phyloP scores from a whole-genome alignment of 306 rosid genomes.

The barrel medic (Medicago truncatula) region DNA sequence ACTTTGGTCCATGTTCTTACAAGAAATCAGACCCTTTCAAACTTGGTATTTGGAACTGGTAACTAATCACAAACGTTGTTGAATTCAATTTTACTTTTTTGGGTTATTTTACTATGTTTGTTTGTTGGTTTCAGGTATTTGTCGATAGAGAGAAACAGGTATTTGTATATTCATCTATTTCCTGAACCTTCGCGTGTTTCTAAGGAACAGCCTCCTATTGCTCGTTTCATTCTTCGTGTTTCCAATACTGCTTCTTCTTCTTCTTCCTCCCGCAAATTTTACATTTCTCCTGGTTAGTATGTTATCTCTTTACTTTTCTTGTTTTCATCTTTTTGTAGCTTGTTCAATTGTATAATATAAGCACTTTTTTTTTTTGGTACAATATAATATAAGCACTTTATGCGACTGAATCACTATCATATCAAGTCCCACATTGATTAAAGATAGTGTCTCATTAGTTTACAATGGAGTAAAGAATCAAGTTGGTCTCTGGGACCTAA shows the following conservation, averaged over 20 bases:
- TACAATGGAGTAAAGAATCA: too few relatives aligned
- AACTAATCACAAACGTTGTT: constrained; percentile 5
- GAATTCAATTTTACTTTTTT: background rate
- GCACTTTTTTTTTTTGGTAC: too few relatives aligned
- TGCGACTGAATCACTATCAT: background rate
- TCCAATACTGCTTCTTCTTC: constrained; percentile 54
- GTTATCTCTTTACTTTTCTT: background rate
- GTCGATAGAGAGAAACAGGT: constrained; percentile 76
- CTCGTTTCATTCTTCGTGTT: constrained; percentile 75
- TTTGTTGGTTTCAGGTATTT: constrained; percentile 53
- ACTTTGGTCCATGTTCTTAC: constrained; percentile 75
- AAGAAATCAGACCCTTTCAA: constrained; percentile 83
- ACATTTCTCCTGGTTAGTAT: constrained; percentile 67
- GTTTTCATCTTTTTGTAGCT: background rate
- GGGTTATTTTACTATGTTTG: background rate
- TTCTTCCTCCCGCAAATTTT: constrained; percentile 53
- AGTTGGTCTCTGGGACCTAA: too few relatives aligned
- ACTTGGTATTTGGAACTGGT: constrained; percentile 96
- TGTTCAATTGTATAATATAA: background rate
- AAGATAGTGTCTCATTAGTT: too few relatives aligned
- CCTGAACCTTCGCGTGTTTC: constrained; percentile 73
- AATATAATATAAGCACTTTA: background rate
- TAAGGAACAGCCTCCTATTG: constrained; percentile 84
- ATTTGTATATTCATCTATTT: constrained; percentile 69
- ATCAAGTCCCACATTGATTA: too few relatives aligned